Evolutionary conservation across 2,329 filamentous ascomycete genomes (phyloP).

Genomic region (Hypoxylon sp.): DNA sequence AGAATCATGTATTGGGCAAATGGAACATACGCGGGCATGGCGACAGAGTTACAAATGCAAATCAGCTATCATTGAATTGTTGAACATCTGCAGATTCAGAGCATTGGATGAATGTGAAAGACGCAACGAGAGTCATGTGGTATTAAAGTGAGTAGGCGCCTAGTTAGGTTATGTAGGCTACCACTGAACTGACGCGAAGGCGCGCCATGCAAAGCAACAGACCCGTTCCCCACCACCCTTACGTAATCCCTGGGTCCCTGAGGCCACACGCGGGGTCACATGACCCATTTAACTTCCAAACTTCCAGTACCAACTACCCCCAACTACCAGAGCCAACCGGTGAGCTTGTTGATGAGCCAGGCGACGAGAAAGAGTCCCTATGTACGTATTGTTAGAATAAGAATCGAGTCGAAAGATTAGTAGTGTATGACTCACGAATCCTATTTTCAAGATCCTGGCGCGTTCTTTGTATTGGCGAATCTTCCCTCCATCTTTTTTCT

Average conservation of each 20-base stretch:
- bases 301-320: not conserved
- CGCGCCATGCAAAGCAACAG: not conserved
- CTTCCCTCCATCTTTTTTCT: too few relatives aligned
- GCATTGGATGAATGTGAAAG: not conserved
- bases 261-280: not conserved
- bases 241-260: not conserved
- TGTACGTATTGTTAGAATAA: not conserved
- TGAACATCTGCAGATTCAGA: not conserved
- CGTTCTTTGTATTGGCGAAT: too few relatives aligned
- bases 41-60: constrained; percentile 23
- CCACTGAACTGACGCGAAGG: not conserved
- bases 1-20: not conserved
- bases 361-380: not conserved
- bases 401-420: not conserved
- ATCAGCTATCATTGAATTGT: constrained; percentile 24
- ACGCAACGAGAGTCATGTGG: not conserved
- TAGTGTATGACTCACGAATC: not conserved
- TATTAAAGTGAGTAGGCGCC: too few relatives aligned
- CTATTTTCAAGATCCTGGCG: not conserved
- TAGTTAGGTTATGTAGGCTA: too few relatives aligned
- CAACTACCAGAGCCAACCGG: not conserved
- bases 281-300: not conserved
- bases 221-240: not conserved
- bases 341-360: not conserved
- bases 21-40: constrained; percentile 50